A percentile compares a stretch with the other conserved stretches of the same genome.
Evolutionary conservation across 2,329 filamentous ascomycete genomes (phyloP).

Genomic region (Trichoderma sp.): DNA sequence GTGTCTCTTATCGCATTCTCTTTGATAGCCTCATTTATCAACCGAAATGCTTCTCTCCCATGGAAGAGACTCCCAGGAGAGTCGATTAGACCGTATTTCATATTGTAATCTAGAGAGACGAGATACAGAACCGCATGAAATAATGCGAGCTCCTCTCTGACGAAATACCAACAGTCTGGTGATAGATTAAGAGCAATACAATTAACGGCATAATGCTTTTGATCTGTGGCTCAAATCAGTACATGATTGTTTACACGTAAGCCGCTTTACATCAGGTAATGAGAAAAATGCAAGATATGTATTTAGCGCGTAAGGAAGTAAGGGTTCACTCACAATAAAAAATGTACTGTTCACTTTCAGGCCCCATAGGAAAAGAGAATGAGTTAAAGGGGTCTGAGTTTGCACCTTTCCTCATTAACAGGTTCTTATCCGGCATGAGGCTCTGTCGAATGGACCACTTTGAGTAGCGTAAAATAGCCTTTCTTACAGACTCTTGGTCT

Average conservation of each 20-base stretch:
- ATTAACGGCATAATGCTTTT: background rate
- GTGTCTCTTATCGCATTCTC: conserved; percentile 1
- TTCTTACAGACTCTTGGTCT: background rate
- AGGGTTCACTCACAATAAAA: background rate
- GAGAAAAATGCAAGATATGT: background rate
- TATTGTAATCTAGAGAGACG: conserved; percentile 12
- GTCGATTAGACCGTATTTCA: conserved; percentile 9
- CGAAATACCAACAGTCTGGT: background rate
- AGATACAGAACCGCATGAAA: conserved; percentile 20
- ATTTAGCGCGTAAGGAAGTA: background rate
- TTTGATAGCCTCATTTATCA: conserved; percentile 10
- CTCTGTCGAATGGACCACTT: conserved; percentile 2
- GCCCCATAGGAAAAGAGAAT: background rate
- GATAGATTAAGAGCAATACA: conserved; percentile 12
- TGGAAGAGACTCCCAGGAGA: conserved; percentile 10
- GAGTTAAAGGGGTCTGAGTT: conserved; percentile 8
- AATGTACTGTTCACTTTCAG: conserved; percentile 1
- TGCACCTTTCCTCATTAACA: background rate
- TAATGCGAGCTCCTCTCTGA: conserved; percentile 12
- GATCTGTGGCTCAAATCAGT: background rate
- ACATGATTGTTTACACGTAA: background rate
- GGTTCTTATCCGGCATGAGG: conserved; percentile 7
- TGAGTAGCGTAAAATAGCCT: background rate
- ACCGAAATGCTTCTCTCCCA: conserved; percentile 17
- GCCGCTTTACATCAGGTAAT: background rate